A percentile compares a stretch with the other conserved stretches of the same genome.
Evolutionary conservation across 2,329 filamentous ascomycete species (phyloP).

Genomic region (Verticillium nubilum): DNA sequence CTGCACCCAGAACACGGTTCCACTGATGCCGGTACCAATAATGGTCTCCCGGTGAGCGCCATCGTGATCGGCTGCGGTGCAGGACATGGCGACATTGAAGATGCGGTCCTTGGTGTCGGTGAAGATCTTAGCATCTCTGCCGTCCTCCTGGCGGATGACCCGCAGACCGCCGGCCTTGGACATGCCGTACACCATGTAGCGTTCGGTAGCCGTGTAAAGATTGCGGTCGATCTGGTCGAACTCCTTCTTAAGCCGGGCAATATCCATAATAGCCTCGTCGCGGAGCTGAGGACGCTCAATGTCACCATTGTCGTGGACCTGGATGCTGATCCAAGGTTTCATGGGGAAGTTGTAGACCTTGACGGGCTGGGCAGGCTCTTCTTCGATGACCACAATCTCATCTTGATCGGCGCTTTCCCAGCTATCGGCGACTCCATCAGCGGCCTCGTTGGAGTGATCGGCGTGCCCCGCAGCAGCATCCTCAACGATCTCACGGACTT

Average conservation of each 20-base stretch:
- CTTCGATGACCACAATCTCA: conserved; percentile 59
- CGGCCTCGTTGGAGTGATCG: background rate
- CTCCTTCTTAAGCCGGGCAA: conserved; percentile 92
- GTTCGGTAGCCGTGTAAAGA: conserved; percentile 80
- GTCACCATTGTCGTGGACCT: conserved; percentile 54
- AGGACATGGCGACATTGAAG: conserved; percentile 86
- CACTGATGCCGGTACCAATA: conserved; percentile 88
- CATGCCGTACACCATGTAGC: conserved; percentile 91
- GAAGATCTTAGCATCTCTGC: conserved; percentile 86
- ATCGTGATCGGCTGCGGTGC: conserved; percentile 52
- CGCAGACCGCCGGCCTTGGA: conserved; percentile 89
- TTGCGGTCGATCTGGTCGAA: conserved; percentile 97
- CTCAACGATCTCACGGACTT: conserved; percentile 44
- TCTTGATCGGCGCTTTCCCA: conserved; percentile 86
- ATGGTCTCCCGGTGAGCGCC: conserved; percentile 68
- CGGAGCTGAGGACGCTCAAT: conserved; percentile 61
- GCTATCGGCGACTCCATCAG: conserved; percentile 65
- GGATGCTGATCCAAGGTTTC: conserved; percentile 91
- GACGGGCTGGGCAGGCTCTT: conserved; percentile 59
- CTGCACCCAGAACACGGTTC: conserved; percentile 92
- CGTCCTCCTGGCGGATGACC: conserved; percentile 91
- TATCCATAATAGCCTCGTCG: conserved; percentile 80
- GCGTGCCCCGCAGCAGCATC: conserved; percentile 40
- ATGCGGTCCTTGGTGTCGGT: conserved; percentile 87
- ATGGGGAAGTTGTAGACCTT: conserved; percentile 94